A percentile compares a stretch with the other conserved stretches of the same genome.
These are phyloP conservation scores for Blumeria hordei DNA, from an alignment of 2,329 filamentous ascomycete species.

Conservation along the genomic window DNA sequence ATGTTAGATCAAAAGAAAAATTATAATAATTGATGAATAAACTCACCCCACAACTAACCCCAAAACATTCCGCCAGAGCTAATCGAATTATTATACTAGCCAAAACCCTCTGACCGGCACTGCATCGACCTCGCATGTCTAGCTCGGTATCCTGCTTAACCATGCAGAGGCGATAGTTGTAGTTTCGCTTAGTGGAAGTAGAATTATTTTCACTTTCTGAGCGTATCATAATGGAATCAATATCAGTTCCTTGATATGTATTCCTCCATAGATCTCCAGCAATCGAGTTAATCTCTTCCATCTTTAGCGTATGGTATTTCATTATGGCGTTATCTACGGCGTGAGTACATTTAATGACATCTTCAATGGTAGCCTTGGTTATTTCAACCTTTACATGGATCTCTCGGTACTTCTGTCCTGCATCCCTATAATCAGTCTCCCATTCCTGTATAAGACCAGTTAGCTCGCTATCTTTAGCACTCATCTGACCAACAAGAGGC, in stretches of 20 bases:
- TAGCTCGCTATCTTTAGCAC: conserved; percentile 64
- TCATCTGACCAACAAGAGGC: conserved; percentile 53
- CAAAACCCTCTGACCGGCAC: conserved; percentile 86
- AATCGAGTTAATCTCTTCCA: conserved; percentile 94
- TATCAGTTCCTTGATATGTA: conserved; percentile 91
- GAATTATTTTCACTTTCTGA: conserved; percentile 57
- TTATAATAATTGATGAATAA: background rate
- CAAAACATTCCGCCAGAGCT: conserved; percentile 88
- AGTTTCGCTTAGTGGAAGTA: conserved; percentile 45
- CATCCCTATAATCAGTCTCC: conserved; percentile 68
- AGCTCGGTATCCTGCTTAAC: conserved; percentile 92
- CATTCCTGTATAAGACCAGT: conserved; percentile 51
- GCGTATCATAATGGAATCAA: conserved; percentile 86
- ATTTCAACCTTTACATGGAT: conserved; percentile 75
- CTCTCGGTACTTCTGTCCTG: conserved; percentile 58
- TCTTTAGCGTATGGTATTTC: conserved; percentile 88
- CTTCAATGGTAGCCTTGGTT: conserved; percentile 78
- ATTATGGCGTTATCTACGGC: conserved; percentile 93
- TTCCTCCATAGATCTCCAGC: conserved; percentile 90
- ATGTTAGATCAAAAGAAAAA: conserved; percentile 1
- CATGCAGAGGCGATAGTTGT: conserved; percentile 98
- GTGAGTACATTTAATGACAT: conserved; percentile 56
- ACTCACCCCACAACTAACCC: conserved; percentile 58
- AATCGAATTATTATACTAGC: conserved; percentile 94
- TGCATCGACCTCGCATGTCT: conserved; percentile 98